phyloP scores from a whole-genome alignment of 768 basidiomycete species.

The Tephrocybe sp. region DNA sequence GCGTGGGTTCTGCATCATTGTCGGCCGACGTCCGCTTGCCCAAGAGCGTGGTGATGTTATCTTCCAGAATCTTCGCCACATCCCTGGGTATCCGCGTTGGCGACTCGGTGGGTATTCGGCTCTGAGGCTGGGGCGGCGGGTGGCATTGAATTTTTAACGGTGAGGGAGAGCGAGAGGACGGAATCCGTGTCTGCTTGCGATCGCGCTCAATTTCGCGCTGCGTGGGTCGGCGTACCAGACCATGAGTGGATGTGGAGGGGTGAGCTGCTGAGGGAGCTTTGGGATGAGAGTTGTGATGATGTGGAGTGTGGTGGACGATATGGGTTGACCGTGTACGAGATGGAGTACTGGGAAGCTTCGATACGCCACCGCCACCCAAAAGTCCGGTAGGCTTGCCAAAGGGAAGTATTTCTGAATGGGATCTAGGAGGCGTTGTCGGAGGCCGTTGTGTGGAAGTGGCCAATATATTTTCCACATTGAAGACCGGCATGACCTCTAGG shows the following conservation, averaged over 20 bases:
- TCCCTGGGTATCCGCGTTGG: slow-evolving; percentile 47
- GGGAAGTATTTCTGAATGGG: slow-evolving; percentile 1
- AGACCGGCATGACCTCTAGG: slow-evolving; percentile 7
- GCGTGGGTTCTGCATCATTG: slow-evolving; percentile 24
- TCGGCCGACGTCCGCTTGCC: slow-evolving; percentile 61
- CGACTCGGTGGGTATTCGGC: slow-evolving; percentile 29
- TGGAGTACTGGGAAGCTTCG: slow-evolving; percentile 9
- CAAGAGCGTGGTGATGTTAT: slow-evolving; percentile 66
- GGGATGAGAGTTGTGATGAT: slow-evolving; percentile 12
- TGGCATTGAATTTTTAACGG: slow-evolving; percentile 47
- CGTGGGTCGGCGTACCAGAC: slow-evolving; percentile 17
- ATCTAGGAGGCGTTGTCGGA: slow-evolving; percentile 10
- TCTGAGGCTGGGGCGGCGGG: slow-evolving; percentile 14
- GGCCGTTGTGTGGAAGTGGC: slow-evolving; percentile 10
- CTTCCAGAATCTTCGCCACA: slow-evolving; percentile 60
- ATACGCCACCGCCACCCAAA: slow-evolving; percentile 4
- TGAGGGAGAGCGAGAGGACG: slow-evolving; percentile 59
- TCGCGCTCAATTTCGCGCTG: slow-evolving; percentile 25
- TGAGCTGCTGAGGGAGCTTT: slow-evolving; percentile 9
- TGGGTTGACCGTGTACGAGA: slow-evolving; percentile 16
- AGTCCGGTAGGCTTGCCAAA: slow-evolving; percentile 17
- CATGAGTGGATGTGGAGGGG: background rate
- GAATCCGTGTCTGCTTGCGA: slow-evolving; percentile 37
- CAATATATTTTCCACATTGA: slow-evolving; percentile 3
- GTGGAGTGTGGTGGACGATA: slow-evolving; percentile 13